phyloP scores from a whole-genome alignment of 2,329 filamentous ascomycete genomes.

The Penicillium sp. region DNA sequence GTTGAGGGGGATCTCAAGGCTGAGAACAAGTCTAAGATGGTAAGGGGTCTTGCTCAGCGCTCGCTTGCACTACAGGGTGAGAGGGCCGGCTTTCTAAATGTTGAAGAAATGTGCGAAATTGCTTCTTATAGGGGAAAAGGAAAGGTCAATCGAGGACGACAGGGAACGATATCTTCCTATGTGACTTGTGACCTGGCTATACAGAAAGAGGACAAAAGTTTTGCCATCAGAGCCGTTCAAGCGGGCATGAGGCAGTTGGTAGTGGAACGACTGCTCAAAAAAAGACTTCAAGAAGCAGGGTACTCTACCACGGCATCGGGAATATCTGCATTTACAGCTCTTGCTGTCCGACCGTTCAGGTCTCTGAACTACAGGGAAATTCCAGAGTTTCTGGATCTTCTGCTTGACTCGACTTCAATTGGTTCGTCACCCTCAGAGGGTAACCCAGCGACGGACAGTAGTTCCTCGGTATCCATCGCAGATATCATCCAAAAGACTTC shows the following conservation, averaged over 20 bases:
- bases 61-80: background rate
- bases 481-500: background rate
- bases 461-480: background rate
- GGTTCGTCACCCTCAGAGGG: background rate
- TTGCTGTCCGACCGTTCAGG: background rate
- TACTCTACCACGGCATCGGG: background rate
- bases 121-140: background rate
- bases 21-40: background rate
- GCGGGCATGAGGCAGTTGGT: background rate
- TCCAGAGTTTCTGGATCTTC: background rate
- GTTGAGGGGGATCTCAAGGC: background rate
- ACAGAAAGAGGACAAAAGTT: background rate
- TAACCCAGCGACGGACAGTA: background rate
- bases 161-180: background rate
- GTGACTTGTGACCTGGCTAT: background rate
- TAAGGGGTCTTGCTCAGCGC: background rate
- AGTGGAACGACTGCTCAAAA: background rate
- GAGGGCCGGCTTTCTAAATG: background rate
- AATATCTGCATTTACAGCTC: background rate
- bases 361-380: background rate
- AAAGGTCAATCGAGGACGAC: background rate
- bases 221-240: background rate
- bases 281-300: background rate
- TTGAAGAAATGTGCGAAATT: background rate
- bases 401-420: background rate